Evolutionary conservation across 1,284 basidiomycete species (phyloP), one percentile per base, ranked within the genome.

Genomic region (Cutaneotrichosporon dermatis): DNA sequence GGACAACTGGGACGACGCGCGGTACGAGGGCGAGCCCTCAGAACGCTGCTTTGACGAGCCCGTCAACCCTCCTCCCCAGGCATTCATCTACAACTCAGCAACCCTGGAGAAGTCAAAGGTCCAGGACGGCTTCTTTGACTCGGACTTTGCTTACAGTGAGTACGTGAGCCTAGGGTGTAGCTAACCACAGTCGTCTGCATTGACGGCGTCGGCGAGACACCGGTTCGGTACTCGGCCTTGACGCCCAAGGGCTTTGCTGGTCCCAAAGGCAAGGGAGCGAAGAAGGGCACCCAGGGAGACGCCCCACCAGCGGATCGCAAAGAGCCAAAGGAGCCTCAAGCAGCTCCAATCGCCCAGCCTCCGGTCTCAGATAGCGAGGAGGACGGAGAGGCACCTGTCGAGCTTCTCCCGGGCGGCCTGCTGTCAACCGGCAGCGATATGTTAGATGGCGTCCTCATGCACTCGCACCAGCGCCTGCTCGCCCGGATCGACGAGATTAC

Each of bases 111-210:
- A 74, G 1, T 72, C 73, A 33, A 58, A 63, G 0, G 62, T 77
- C 39, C 78, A 79, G 60, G 51, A 59, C 11, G 76, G 71, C 6
- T 79, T 79, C 54, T 62, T 69, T n/a, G 70, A 79, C 57, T 67
- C 69, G 9, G 69, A 74, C 33, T 77, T 79, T 63, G 70, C 76
- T 13, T 79, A 79, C 64, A 63, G 78, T 79, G 50, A 58, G 78
- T 72, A 34, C 8, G 11, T 11, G 15, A 3, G n/a, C 13, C 4
- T 36, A 15, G 1, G 4, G 1, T 13, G 12, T 2, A 8, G 50
- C 54, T 54, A 11, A 59, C 55, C 15, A 9, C 58, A 76, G 74
- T 74, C 37, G 73, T 72, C 12, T 74, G 70, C 51, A 71, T 71
- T 9, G 71, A 72, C 41, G 70, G 71, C 5, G 13, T 65, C 6